Evolutionary conservation across 805 yeast species (phyloP).

Genomic region (Ogataea parapolymorpha): DNA sequence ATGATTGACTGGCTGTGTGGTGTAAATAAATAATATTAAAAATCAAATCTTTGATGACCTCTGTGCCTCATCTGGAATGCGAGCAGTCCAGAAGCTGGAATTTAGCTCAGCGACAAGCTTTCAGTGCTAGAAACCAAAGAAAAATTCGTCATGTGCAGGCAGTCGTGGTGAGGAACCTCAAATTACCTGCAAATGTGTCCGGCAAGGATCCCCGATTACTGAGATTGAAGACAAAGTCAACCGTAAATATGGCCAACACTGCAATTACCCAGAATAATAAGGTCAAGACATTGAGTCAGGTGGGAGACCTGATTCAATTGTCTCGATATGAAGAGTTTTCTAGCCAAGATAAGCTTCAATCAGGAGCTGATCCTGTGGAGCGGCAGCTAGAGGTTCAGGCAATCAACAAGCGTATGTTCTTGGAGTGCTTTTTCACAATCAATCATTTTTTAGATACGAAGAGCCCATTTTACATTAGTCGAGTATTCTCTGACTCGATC

Average conservation of each 20-base stretch:
- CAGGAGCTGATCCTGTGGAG: constrained; percentile 20
- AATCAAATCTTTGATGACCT: constrained; percentile 14
- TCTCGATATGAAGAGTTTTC: neutral
- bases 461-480: constrained; percentile 36
- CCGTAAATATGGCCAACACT: constrained; percentile 3
- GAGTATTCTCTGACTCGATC: constrained; percentile 27
- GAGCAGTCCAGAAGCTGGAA: constrained; percentile 3
- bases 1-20: neutral
- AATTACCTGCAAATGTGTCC: neutral
- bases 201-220: constrained; percentile 1
- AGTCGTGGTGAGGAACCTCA: constrained; percentile 17
- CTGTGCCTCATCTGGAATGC: constrained; percentile 20
- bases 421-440: constrained; percentile 36
- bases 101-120: constrained; percentile 1
- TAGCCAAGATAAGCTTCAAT: constrained; percentile 4
- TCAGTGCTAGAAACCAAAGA: constrained; percentile 14
- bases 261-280: neutral
- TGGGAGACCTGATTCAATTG: constrained; percentile 16
- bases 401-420: constrained; percentile 27
- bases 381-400: constrained; percentile 30
- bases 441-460: constrained; percentile 27
- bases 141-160: constrained; percentile 28
- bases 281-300: constrained; percentile 5
- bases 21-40: neutral
- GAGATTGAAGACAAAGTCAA: constrained; percentile 12